Conservation (phyloP, 176 grass and related monocot species). For the maize (Zea mays) region DNA sequence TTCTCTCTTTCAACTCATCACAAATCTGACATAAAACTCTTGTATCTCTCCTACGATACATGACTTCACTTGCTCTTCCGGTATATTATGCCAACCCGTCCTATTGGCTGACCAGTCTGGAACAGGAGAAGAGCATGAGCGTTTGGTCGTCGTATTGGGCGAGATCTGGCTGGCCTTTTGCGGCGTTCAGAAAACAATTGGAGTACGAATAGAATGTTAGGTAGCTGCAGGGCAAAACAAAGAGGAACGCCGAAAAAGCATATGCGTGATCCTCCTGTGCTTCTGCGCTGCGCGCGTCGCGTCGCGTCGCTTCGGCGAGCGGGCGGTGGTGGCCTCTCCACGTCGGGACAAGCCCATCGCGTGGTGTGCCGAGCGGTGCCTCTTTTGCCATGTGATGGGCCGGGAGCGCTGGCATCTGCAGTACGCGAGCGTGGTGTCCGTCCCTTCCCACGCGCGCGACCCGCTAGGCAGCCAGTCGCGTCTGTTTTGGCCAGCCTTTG, state of each 20-base stretch:
- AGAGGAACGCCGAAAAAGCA: not conserved
- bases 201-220: not conserved
- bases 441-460: not conserved
- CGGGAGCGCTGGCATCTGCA: not conserved
- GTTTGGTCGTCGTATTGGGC: not conserved
- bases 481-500: not conserved
- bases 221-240: not conserved
- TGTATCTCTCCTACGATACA: not conserved
- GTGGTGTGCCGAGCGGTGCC: conserved; percentile 23
- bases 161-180: not conserved
- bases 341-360: conserved; percentile 32
- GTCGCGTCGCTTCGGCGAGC: not conserved
- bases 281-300: too few species aligned
- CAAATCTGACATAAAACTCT: not conserved
- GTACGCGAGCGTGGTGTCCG: not conserved
- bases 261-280: not conserved
- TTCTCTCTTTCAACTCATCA: not conserved
- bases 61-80: not conserved
- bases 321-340: conserved; percentile 35
- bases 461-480: not conserved
- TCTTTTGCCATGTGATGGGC: conserved; percentile 38
- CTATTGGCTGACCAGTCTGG: not conserved
- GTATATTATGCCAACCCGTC: not conserved
- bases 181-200: not conserved
- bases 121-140: not conserved